Conservation (phyloP, 345 rosid species). For the Lepidium africanum region DNA sequence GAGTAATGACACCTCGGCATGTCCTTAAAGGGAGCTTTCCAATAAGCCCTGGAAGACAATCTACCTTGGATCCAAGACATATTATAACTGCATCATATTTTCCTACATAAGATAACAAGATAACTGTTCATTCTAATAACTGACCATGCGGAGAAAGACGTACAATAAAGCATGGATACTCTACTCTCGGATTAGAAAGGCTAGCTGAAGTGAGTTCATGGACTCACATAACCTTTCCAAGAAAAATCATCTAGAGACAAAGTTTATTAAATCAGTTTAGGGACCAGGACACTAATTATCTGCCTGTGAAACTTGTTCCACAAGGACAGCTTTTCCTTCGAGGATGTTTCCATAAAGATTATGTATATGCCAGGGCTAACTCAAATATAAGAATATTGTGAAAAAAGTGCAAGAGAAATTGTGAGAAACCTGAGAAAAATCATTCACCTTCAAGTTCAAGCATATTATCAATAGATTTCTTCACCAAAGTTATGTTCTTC, state of each 20-base stretch:
- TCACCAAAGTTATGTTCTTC: conserved; percentile 43
- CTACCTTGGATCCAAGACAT: conserved; percentile 80
- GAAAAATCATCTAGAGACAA: neutral
- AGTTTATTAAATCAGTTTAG: neutral
- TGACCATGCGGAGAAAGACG: neutral
- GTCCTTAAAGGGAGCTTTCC: conserved; percentile 87
- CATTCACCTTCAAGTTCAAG: conserved; percentile 59
- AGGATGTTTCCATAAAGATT: neutral
- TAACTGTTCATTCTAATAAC: neutral
- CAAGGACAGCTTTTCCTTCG: neutral
- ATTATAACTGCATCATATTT: conserved; percentile 71
- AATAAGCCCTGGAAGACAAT: conserved; percentile 56
- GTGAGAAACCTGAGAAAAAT: neutral
- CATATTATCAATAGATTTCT: conserved; percentile 45
- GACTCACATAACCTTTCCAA: neutral
- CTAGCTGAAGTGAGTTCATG: neutral
- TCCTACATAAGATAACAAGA: conserved; percentile 26
- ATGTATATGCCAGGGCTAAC: neutral
- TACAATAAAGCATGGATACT: neutral
- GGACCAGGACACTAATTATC: neutral
- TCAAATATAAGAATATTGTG: neutral
- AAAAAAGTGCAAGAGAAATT: neutral
- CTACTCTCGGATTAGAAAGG: neutral
- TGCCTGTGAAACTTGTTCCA: neutral
- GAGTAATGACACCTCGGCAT: conserved; percentile 80